Conservation (phyloP, 2,329 filamentous ascomycete species). For the Xenoacremonium recifei region DNA sequence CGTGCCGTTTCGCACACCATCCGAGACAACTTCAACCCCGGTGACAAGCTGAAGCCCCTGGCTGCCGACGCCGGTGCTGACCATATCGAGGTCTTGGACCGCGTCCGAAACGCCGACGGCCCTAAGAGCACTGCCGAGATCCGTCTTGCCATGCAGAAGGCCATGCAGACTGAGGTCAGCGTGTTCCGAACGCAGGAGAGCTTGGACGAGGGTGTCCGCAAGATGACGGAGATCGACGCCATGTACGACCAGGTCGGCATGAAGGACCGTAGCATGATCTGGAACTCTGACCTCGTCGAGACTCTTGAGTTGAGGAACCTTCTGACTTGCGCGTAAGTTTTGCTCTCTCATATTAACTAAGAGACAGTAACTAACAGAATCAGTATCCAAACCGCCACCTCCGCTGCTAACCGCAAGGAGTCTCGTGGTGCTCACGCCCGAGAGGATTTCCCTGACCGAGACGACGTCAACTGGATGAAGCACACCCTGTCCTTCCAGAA, state of each 20-base stretch:
- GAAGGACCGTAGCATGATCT: slow-evolving; percentile 99
- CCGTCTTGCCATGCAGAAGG: slow-evolving; percentile 91
- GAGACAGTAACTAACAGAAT: slow-evolving; percentile 11
- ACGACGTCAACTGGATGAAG: slow-evolving; percentile 99
- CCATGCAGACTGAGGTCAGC: slow-evolving; percentile 95
- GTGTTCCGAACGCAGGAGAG: slow-evolving; percentile 95
- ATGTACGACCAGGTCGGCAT: slow-evolving; percentile 82
- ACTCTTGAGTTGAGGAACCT: slow-evolving; percentile 94
- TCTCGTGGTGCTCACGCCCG: slow-evolving; percentile 95
- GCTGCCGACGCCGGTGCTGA: slow-evolving; percentile 84
- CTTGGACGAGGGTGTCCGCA: slow-evolving; percentile 88
- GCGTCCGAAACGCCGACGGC: slow-evolving; percentile 79
- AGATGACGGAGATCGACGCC: slow-evolving; percentile 81
- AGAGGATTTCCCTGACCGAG: slow-evolving; percentile 93
- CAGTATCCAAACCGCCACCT: slow-evolving; percentile 84
- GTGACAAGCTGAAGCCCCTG: slow-evolving; percentile 74
- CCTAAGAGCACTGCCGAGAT: slow-evolving; percentile 87
- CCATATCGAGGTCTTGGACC: slow-evolving; percentile 82
- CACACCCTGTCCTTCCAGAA: slow-evolving; percentile 97
- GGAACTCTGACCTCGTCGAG: slow-evolving; percentile 97
- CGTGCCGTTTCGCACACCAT: slow-evolving; percentile 97
- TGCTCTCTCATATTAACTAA: background rate
- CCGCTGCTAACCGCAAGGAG: slow-evolving; percentile 93
- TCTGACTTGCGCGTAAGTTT: slow-evolving; percentile 90
- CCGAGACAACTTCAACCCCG: slow-evolving; percentile 88